Evolutionary conservation across 345 rosid genomes (phyloP).

Genomic region (Citrus cavaleriei): DNA sequence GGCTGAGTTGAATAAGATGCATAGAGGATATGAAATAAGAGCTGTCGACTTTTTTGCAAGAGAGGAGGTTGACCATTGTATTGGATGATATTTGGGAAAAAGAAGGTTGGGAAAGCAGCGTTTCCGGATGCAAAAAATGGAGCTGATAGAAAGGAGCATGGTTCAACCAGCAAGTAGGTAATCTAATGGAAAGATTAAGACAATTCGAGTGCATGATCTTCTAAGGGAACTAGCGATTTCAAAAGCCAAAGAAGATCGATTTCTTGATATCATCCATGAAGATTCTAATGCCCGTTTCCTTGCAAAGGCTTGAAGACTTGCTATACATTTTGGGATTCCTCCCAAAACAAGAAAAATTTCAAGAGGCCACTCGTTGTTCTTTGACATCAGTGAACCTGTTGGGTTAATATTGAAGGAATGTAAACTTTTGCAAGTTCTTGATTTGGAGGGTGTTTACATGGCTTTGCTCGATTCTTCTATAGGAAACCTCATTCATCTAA

Average conservation of each 20-base stretch:
- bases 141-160: slow-evolving; percentile 18
- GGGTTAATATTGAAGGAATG: background rate
- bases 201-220: slow-evolving; percentile 6
- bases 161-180: slow-evolving; percentile 11
- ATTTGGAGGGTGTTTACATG: background rate
- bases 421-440: slow-evolving; percentile 7
- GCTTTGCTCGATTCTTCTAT: background rate
- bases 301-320: background rate
- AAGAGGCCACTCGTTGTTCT: slow-evolving; percentile 5
- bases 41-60: no score
- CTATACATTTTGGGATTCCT: slow-evolving; percentile 5
- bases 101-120: no score
- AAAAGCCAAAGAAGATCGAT: slow-evolving; percentile 2
- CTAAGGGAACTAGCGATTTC: slow-evolving; percentile 12
- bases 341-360: background rate
- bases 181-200: slow-evolving; percentile 6
- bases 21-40: no score
- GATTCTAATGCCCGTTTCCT: background rate
- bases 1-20: no score
- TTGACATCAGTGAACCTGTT: background rate
- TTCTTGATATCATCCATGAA: background rate
- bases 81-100: no score
- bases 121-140: no score
- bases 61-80: no score
- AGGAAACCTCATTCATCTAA: slow-evolving; percentile 13